Base-by-base conservation (phyloP, 2,329 filamentous ascomycete species). In the Ophiostoma populinum region DNA sequence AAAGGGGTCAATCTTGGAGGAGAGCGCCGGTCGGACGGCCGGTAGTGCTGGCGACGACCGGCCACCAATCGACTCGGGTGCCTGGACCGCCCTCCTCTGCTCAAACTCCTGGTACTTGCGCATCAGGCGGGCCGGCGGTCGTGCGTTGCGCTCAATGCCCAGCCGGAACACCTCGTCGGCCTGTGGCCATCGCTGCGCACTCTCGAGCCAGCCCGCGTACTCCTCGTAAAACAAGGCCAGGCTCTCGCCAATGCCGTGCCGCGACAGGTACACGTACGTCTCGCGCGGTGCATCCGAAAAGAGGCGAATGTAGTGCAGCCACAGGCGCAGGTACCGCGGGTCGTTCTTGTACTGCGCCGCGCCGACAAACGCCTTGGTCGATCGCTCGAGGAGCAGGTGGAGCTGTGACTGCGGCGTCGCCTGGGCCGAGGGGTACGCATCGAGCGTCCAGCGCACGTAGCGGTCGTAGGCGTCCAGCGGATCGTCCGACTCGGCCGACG, bases 171-270 rank as follows among this genome's bases (percentile, higher is more conserved):
- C 80, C 54, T 98, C 90, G 47, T 93, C 85, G 1, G 90, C 87
- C 54, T 98, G 90, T 16, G 65, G 68, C 80, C 83, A 94, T 43
- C 87, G 67, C 11, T 75, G 80, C 6, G 76, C 80, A 24, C 72
- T 65, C 58, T 98, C 90, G 6, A 98, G 63, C 82, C 86, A 95
- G 2, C 74, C 79, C 1, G 90, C 86, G 51, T 92, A 98, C 50
- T 95, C 90, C 53, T 98, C 90, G 55, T 98, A 98, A 55, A 85
- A 98, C 4, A 95, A 62, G 2, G 90, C 90, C 3, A 98, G 67
- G 1, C 67, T 63, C 49, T 94, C 85, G 41, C 87, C 90, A 40
- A 98, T 82, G 42, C 67, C 68, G 51, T 98, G 85, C 34, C 86
- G 79, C 10, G 87, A 78, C 24, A 98, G 65, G 51, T 92, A 98